These are phyloP conservation scores for Ophiostoma piceae DNA, from an alignment of 2,329 filamentous ascomycete species.

Conservation along the genomic window DNA sequence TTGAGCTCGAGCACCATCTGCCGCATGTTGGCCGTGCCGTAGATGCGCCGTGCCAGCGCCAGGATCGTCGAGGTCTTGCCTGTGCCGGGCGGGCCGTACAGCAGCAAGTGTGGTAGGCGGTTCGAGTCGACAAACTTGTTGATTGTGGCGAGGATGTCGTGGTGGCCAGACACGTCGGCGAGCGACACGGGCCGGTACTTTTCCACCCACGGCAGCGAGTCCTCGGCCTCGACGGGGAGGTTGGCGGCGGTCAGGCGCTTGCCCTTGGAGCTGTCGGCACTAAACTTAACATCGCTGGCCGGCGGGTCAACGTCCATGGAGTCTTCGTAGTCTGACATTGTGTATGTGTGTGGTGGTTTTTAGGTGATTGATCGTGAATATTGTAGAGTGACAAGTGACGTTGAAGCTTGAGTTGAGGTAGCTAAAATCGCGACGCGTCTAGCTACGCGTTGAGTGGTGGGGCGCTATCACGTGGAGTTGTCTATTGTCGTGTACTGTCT, in stretches of 20 bases:
- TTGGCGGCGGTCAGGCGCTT: slow-evolving; percentile 92
- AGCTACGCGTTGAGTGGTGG: slow-evolving; percentile 23
- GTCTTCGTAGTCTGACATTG: slow-evolving; percentile 57
- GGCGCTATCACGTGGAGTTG: background rate
- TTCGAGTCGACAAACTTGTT: slow-evolving; percentile 97
- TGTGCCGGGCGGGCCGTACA: slow-evolving; percentile 93
- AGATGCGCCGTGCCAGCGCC: slow-evolving; percentile 87
- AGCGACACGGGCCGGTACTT: slow-evolving; percentile 90
- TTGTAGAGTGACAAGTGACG: background rate
- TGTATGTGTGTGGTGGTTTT: background rate
- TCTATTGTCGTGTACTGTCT: slow-evolving; percentile 28
- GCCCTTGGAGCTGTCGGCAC: slow-evolving; percentile 67
- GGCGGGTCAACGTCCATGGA: slow-evolving; percentile 57
- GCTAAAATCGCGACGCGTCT: slow-evolving; percentile 20
- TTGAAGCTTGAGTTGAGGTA: slow-evolving; percentile 30
- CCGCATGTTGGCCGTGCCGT: slow-evolving; percentile 84
- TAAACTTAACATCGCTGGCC: slow-evolving; percentile 57
- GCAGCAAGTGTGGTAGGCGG: slow-evolving; percentile 86
- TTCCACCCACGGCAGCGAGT: slow-evolving; percentile 93
- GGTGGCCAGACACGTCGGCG: slow-evolving; percentile 89
- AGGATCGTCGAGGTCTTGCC: slow-evolving; percentile 97
- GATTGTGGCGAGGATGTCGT: slow-evolving; percentile 95
- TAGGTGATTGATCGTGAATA: background rate
- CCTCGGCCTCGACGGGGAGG: slow-evolving; percentile 86
- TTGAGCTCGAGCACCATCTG: slow-evolving; percentile 99